Percentiles rank a stretch among this genome's conserved stretches.
Evolutionary conservation across 1,284 basidiomycete genomes (phyloP).

Genomic region (Xanthoconium separans): DNA sequence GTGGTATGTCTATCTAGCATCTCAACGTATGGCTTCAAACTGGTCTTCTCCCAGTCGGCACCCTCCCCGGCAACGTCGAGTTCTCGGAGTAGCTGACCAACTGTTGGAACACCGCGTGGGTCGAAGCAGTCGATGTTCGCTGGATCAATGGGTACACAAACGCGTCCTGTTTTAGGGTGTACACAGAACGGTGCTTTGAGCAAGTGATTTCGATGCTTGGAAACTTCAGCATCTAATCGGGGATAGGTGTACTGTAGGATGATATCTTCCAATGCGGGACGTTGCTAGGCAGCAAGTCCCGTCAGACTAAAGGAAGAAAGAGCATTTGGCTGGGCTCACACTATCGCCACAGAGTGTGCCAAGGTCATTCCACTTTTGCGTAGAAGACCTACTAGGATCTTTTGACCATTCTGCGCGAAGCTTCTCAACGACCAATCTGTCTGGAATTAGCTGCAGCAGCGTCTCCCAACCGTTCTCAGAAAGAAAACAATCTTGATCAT

Average conservation of each 20-base stretch:
- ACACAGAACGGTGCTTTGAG: slow-evolving; percentile 97
- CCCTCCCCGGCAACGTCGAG: slow-evolving; percentile 54
- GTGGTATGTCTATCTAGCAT: slow-evolving; percentile 79
- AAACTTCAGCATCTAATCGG: slow-evolving; percentile 94
- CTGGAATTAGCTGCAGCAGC: slow-evolving; percentile 77
- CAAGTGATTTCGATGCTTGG: slow-evolving; percentile 96
- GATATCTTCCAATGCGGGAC: slow-evolving; percentile 77
- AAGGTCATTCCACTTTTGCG: slow-evolving; percentile 78
- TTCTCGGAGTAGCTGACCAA: slow-evolving; percentile 79
- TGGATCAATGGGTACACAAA: slow-evolving; percentile 94
- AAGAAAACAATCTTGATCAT: slow-evolving; percentile 87
- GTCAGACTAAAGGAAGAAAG: slow-evolving; percentile 5
- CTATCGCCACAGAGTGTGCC: slow-evolving; percentile 26
- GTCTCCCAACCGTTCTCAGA: slow-evolving; percentile 71
- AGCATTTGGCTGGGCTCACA: slow-evolving; percentile 9
- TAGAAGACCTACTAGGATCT: slow-evolving; percentile 53
- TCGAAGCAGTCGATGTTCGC: slow-evolving; percentile 79
- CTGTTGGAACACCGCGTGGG: slow-evolving; percentile 84
- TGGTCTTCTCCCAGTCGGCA: slow-evolving; percentile 70
- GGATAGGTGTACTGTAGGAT: slow-evolving; percentile 96
- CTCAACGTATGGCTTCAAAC: slow-evolving; percentile 86
- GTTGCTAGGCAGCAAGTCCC: slow-evolving; percentile 26
- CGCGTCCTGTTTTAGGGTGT: slow-evolving; percentile 93
- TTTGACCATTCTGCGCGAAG: slow-evolving; percentile 67
- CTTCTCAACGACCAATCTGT: slow-evolving; percentile 44